These are phyloP conservation scores for Peniophora sp. DNA, from an alignment of 1,284 basidiomycete genomes.

Conservation along the genomic window DNA sequence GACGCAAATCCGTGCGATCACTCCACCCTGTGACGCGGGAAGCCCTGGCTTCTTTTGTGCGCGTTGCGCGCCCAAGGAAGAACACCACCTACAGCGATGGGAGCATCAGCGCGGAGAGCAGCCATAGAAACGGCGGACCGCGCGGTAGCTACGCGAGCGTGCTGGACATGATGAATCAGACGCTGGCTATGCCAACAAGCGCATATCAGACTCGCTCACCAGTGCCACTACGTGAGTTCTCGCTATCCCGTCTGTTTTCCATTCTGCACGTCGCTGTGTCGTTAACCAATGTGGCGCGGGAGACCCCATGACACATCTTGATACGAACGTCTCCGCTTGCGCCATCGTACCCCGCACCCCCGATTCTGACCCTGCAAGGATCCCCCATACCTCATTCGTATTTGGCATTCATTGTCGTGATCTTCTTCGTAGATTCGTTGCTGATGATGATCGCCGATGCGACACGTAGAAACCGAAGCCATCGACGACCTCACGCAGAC, in stretches of 20 bases:
- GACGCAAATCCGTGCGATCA: conserved; percentile 36
- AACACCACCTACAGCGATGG: conserved; percentile 37
- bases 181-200: conserved; percentile 62
- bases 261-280: not conserved
- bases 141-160: conserved; percentile 66
- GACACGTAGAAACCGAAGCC: conserved; percentile 52
- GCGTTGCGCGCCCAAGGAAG: conserved; percentile 28
- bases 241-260: not conserved
- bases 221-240: conserved; percentile 55
- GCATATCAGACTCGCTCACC: conserved; percentile 46
- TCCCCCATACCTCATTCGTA: not conserved
- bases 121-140: conserved; percentile 28
- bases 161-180: conserved; percentile 73
- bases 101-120: conserved; percentile 44
- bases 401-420: not conserved
- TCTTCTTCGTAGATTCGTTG: conserved; percentile 1
- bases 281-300: no score
- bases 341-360: not conserved
- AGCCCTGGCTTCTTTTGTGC: conserved; percentile 46
- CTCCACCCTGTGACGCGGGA: conserved; percentile 51
- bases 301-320: no score
- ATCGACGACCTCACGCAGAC: conserved; percentile 73
- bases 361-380: conserved; percentile 4
- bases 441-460: not conserved
- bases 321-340: not conserved